phyloP scores from a whole-genome alignment of 176 grass and related monocot genomes.

The Carex kokanica region DNA sequence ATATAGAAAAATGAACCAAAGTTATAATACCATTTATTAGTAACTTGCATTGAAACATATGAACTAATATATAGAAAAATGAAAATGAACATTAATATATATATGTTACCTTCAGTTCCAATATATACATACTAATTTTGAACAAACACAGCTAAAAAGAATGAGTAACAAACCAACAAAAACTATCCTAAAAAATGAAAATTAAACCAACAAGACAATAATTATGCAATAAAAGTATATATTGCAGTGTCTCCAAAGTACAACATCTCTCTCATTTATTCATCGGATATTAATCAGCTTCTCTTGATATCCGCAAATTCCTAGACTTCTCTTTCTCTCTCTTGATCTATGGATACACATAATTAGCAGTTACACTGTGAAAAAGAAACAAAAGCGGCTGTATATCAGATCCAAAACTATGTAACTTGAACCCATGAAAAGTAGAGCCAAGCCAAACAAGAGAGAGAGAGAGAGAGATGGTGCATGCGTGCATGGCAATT shows the following conservation, averaged over 20 bases:
- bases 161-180: constrained; percentile 7
- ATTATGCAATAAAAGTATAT: not conserved
- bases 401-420: constrained; percentile 25
- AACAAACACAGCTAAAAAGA: not conserved
- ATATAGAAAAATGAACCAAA: no score
- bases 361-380: constrained; percentile 8
- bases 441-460: not conserved
- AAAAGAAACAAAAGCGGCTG: constrained; percentile 27
- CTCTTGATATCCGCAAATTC: constrained; percentile 25
- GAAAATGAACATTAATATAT: no score
- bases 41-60: no score
- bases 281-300: constrained; percentile 6
- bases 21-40: no score
- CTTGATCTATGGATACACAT: not conserved
- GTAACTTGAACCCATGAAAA: constrained; percentile 30
- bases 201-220: constrained; percentile 2
- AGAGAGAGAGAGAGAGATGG: constrained; percentile 17
- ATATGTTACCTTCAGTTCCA: not conserved
- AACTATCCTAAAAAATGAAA: not conserved
- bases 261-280: constrained; percentile 25
- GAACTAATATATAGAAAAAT: no score
- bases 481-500: constrained; percentile 35
- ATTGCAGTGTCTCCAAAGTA: not conserved
- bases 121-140: not conserved
- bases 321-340: constrained; percentile 15